Base-by-base conservation (phyloP, 371 early-diverging fungal genomes). In the Catenaria anguillulae region DNA sequence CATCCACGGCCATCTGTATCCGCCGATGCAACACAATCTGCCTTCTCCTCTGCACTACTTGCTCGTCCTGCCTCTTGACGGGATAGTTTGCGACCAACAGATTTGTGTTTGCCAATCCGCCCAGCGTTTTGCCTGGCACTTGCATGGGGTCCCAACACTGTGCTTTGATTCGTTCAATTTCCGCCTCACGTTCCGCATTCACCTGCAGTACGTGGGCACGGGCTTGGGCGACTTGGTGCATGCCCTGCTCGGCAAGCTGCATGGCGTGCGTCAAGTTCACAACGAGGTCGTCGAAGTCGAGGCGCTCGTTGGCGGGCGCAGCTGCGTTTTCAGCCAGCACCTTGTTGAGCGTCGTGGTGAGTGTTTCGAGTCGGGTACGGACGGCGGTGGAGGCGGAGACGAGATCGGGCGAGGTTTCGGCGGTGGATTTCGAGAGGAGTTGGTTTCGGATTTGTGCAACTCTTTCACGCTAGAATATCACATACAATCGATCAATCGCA, bases 121-220 rank as follows among this genome's bases (percentile, higher is more conserved):
- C 73, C 43, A 80, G 60, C 2, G 68, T 59, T 40, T 76, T 73
- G 1, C 80, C 80, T 43, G 71, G 63, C 5, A 71, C 71, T 43
- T 68, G 72, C 76, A 78, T 77, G 10, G 75, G 73, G 62, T 80
- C 80, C 80, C 80, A 80, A 60, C 71, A 76, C 65, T 77, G 76
- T 15, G 6, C 13, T 23, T 29, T 24, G 52, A 50, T 60, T 1
- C 15, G 21, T 13, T 15, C 52, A 29, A 50, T 10, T 29, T 50
- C 52, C 29, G 26, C 29, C 31, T 50, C 31, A 15, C 19, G 26
- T 13, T 26, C 31, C 15, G 52, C 52, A 8, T 50, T 50, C 52
- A 29, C 15, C 2, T 15, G 12, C 12, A 29, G 2, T 0, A 50
- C 19, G 6, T 8, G 13, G 4, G 52, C 8, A 10, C 52, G 52